Evolutionary conservation across 805 yeast genomes (phyloP), one percentile per base, ranked within the genome.

Genomic region (Teunomyces atbi): DNA sequence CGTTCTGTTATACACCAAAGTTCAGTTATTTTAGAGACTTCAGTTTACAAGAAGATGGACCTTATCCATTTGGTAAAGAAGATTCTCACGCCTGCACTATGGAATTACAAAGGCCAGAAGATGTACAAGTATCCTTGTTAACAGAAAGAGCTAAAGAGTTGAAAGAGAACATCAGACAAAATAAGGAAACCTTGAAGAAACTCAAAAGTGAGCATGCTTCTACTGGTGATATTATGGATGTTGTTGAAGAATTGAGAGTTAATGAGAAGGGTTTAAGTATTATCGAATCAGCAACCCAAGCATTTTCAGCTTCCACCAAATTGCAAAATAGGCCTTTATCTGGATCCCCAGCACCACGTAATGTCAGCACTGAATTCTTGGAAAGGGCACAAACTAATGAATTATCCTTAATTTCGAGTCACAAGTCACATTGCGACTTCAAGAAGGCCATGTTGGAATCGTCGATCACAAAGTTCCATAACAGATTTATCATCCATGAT

Each of bases 401-500:
- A 32, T 51, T 64, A 10, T 65, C 74, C 4, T 54, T 57, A 0
- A 66, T 64, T 49, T 66, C 75, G 0, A 60, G 64, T 13, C 65
- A 63, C 40, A 51, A 45, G 28, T 60, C 68, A 0, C 41, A 49
- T 11, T 61, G 55, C 19, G 68, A 66, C 13, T 53, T 64, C 12
- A 48, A 56, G 21, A 58, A 58, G 41, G 64, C 59, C 2, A 52
- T 54, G 11, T 45, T 58, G 32, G 55, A 58, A 19, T 45, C 62
- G 5, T 51, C 60, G 5, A 64, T 61, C 2, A 58, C 61, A 33
- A 71, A 51, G 45, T 86, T 80, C 64, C 77, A 76, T 48, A 90
- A 91, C 60, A 69, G 89, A 41, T 89, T 85, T 62, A 78, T 83
- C 48, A 67, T 89, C 18, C 90, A 89, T 54, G 81, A 84, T 46